phyloP scores from a whole-genome alignment of 164 flowering plant genomes.

The Saururus chinensis region DNA sequence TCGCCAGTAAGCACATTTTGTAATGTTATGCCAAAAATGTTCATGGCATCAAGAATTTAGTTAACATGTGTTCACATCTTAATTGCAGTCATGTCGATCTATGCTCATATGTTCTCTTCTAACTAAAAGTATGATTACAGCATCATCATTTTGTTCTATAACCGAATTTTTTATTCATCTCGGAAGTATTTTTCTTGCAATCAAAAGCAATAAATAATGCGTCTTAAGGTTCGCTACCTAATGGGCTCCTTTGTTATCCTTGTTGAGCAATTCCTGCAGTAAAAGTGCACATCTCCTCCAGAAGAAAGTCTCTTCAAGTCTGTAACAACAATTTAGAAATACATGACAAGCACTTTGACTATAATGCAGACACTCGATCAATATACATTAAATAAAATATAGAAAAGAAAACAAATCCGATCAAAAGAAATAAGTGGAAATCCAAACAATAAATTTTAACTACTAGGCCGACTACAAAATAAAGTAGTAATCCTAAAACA shows the following conservation, averaged over 20 bases:
- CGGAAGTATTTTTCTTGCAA: neutral
- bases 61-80: neutral
- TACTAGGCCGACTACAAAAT: too few relatives aligned
- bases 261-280: constrained; percentile 65
- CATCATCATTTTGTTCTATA: too few relatives aligned
- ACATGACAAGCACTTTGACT: neutral
- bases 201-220: neutral
- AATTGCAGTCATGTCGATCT: neutral
- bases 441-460: too few relatives aligned
- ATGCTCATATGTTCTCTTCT: neutral
- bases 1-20: too few relatives aligned
- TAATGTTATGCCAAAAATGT: neutral
- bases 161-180: too few relatives aligned
- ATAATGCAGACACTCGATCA: too few relatives aligned
- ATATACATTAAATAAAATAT: too few relatives aligned
- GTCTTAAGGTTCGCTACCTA: constrained; percentile 26
- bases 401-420: too few relatives aligned
- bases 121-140: too few relatives aligned
- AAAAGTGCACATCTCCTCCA: constrained; percentile 45
- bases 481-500: too few relatives aligned
- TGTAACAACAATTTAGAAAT: constrained; percentile 12
- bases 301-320: constrained; percentile 47
- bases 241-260: constrained; percentile 49
- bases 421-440: too few relatives aligned
- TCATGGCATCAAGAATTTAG: neutral